Conservation (phyloP, 495 filamentous ascomycete genomes). For the Aspergillus panamensis region DNA sequence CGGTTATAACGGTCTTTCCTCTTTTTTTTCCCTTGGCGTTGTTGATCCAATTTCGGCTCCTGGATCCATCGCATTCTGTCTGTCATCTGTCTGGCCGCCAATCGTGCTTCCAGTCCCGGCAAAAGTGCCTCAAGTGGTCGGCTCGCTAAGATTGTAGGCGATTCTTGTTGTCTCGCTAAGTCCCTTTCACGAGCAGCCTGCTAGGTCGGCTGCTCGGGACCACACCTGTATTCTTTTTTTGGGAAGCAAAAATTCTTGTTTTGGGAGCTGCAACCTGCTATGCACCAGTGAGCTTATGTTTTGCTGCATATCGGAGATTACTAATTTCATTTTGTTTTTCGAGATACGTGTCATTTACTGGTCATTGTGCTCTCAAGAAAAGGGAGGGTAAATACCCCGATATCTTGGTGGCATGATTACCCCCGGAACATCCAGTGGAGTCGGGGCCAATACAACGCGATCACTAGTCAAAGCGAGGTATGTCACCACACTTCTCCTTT, state of each 20-base stretch:
- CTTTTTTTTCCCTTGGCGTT: constrained; percentile 17
- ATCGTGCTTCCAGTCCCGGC: constrained; percentile 8
- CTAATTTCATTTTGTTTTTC: too few species aligned
- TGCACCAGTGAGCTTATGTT: too few species aligned
- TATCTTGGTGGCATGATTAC: too few species aligned
- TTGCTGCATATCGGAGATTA: too few species aligned
- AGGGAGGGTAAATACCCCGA: too few species aligned
- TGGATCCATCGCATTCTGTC: constrained; percentile 18
- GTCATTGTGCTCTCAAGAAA: too few species aligned
- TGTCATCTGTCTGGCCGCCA: constrained; percentile 7
- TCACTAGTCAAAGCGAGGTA: too few species aligned
- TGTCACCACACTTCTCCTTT: too few species aligned
- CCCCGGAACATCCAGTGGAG: too few species aligned
- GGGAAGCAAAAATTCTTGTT: background rate
- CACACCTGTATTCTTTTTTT: background rate
- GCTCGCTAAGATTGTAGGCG: background rate
- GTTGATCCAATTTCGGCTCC: constrained; percentile 20
- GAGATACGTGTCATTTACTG: too few species aligned
- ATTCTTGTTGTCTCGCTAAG: background rate
- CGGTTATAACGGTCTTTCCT: constrained; percentile 20
- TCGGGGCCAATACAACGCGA: too few species aligned
- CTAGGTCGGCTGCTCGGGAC: background rate
- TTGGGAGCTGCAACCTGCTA: background rate
- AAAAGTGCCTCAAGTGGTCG: background rate
- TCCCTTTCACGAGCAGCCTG: background rate